Evolutionary conservation across 495 filamentous ascomycete genomes (phyloP), one percentile per base, ranked within the genome.

Genomic region (Neurospora sp.): DNA sequence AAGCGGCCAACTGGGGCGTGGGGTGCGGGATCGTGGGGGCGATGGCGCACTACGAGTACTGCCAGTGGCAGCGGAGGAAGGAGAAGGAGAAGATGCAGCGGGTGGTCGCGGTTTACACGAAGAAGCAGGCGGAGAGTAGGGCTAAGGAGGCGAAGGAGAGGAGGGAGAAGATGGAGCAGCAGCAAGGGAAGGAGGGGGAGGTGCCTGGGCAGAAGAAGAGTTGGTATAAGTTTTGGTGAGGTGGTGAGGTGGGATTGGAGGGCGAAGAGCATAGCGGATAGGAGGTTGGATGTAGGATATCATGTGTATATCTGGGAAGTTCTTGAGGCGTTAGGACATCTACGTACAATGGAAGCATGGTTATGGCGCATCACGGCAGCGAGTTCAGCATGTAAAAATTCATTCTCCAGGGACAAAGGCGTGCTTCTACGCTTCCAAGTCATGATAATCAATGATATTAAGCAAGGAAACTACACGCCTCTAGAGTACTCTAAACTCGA

Each of bases 1-100:
- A 79, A 76, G 90, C 92, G 6, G 90, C 89, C 39, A 94, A 94
- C 78, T 97, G 92, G 92, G 93, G 93, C 1, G 92, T 93, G 14
- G 91, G 89, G n/a, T 82, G 87, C 12, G 96, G 94, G 75, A 84
- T 87, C 12, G 75, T 90, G 59, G 85, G 82, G 14, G 89, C 91
- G 3, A 79, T 92, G 22, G 83, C 84, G 68, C 88, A 89, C 69
- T 93, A 94, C 79, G 93, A 97, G 82, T 92, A 89, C 74, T 99
- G 94, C 82, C 90, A 92, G 76, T 87, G 87, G 72, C 86, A 84
- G 45, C 87, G 95, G 73, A 80, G 85, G 44, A 83, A 89, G 73
- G 95, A 97, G 82, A 85, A 88, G 77, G 87, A 88, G 70, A 90
- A 92, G 69, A 91, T 98, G 88, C 89, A 92, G 75, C 82, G 92